These are phyloP conservation scores for Rhinocladiella mackenziei DNA, from an alignment of 2,329 filamentous ascomycete species.

Conservation along the genomic window DNA sequence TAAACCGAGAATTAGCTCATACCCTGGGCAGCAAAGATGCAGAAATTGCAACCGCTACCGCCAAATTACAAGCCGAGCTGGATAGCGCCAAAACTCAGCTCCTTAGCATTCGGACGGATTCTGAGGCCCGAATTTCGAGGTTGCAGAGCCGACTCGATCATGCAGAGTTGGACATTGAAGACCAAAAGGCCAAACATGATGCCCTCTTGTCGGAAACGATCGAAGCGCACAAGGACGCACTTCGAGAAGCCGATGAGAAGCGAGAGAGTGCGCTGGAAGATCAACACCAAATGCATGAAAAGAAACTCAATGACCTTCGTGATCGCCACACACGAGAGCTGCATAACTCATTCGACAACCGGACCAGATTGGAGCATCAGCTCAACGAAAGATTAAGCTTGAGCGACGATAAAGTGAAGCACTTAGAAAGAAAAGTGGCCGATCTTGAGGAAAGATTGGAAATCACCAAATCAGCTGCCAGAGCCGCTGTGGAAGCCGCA, in stretches of 20 bases:
- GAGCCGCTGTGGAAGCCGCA: conserved; percentile 74
- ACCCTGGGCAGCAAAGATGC: conserved; percentile 72
- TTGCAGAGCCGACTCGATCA: conserved; percentile 73
- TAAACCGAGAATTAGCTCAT: conserved; percentile 79
- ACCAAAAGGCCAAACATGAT: conserved; percentile 73
- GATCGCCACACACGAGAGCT: conserved; percentile 71
- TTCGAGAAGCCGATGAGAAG: conserved; percentile 52
- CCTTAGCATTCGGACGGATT: conserved; percentile 67
- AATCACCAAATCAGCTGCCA: conserved; percentile 80
- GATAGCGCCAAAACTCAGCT: conserved; percentile 80
- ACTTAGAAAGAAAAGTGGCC: conserved; percentile 77
- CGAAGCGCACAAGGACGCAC: conserved; percentile 59
- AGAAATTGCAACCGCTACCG: conserved; percentile 76
- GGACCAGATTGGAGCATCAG: conserved; percentile 72
- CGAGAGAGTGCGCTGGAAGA: conserved; percentile 54
- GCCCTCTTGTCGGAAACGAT: conserved; percentile 79
- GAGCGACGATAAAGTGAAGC: conserved; percentile 76
- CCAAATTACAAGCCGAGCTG: conserved; percentile 74
- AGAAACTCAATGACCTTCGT: conserved; percentile 69
- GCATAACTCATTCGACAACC: conserved; percentile 72
- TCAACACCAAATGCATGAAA: conserved; percentile 62
- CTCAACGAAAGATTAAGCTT: conserved; percentile 76
- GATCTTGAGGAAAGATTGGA: conserved; percentile 89
- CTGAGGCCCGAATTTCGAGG: conserved; percentile 70
- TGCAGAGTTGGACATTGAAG: conserved; percentile 73